phyloP scores from a whole-genome alignment of 495 filamentous ascomycete species.

The Podospora pseudopauciseta region DNA sequence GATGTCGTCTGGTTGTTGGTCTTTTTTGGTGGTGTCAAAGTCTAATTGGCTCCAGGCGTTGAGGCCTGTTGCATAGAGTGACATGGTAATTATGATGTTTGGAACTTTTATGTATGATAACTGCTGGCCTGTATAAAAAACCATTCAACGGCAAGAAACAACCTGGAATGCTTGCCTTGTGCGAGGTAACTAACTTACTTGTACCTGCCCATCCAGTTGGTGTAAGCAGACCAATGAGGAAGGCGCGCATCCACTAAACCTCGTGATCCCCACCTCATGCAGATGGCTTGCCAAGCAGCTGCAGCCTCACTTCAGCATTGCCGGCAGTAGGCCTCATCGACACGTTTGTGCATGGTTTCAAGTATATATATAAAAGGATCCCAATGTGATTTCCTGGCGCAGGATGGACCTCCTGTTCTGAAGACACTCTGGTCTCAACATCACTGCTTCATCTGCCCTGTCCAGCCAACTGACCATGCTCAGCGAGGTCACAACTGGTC shows the following conservation, averaged over 20 bases:
- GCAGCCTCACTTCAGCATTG: not conserved
- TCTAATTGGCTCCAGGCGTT: slow-evolving; percentile 50
- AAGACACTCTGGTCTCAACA: no score
- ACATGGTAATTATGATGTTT: slow-evolving; percentile 27
- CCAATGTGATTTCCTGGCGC: no score
- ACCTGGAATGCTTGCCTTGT: not conserved
- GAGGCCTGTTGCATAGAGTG: slow-evolving; percentile 49
- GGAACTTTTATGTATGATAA: no score
- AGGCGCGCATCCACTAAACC: not conserved
- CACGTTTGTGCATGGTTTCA: not conserved
- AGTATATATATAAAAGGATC: not conserved
- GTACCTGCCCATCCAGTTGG: not conserved
- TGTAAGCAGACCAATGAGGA: not conserved
- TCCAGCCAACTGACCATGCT: not conserved
- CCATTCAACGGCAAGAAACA: no score
- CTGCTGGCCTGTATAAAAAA: no score
- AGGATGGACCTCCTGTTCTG: no score
- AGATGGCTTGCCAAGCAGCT: not conserved
- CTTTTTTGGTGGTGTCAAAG: slow-evolving; percentile 24
- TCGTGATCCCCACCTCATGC: not conserved
- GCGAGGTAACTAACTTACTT: not conserved
- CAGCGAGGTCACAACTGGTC: not conserved
- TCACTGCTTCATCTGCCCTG: not conserved
- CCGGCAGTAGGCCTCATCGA: not conserved
- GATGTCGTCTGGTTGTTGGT: slow-evolving; percentile 39